phyloP scores from a whole-genome alignment of 352 stramenopile species.

The Globisporangium parvum region DNA sequence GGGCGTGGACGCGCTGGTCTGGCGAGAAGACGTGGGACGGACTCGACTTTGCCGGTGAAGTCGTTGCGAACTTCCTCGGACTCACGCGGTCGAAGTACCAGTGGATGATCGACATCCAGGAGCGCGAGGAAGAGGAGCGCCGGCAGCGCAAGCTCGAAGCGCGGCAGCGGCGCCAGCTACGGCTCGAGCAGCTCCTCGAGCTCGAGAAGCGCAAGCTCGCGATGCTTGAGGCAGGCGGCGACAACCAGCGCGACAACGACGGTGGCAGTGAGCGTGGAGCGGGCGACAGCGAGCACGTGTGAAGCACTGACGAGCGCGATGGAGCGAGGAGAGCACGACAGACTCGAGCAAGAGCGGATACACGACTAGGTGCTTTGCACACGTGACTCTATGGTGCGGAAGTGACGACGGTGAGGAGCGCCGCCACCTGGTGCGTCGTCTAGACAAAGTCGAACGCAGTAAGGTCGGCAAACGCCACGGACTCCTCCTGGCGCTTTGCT shows the following conservation, averaged over 20 bases:
- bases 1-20: conserved; percentile 63
- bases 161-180: conserved; percentile 54
- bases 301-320: no score
- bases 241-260: conserved; percentile 1
- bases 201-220: conserved; percentile 63
- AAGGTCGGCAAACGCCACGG: conserved; percentile 31
- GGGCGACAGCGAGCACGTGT: background rate
- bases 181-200: conserved; percentile 59
- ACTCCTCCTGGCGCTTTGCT: conserved; percentile 39
- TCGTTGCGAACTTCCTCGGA: conserved; percentile 73
- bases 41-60: conserved; percentile 77
- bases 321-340: background rate
- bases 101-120: conserved; percentile 73
- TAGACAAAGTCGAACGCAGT: conserved; percentile 23
- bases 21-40: conserved; percentile 57
- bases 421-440: no score
- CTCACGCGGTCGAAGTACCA: conserved; percentile 84
- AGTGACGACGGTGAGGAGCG: no score
- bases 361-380: no score
- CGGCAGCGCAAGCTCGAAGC: conserved; percentile 47
- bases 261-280: no score
- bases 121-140: conserved; percentile 65
- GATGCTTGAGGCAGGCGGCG: conserved; percentile 39
- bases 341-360: no score
- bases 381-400: no score